These are phyloP conservation scores for Trichoderma atrobrunneum DNA, from an alignment of 2,329 filamentous ascomycete genomes.

Conservation along the genomic window DNA sequence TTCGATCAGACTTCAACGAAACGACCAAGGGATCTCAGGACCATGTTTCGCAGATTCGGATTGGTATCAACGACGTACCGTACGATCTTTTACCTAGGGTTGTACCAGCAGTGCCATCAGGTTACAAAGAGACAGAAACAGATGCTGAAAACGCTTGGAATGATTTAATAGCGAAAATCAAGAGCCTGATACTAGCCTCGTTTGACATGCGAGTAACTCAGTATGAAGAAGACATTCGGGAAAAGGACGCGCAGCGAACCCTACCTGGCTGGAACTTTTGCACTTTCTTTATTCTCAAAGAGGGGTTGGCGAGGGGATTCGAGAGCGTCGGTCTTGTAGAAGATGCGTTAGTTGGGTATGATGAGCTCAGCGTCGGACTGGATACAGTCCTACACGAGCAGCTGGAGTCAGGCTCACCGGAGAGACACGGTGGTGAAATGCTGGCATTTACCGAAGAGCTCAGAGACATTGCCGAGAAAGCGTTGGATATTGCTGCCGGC, in stretches of 20 bases:
- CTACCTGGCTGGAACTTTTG: conserved; percentile 99
- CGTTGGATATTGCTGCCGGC: conserved; percentile 40
- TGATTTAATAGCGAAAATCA: conserved; percentile 82
- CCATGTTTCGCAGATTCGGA: conserved; percentile 79
- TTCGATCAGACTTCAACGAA: conserved; percentile 86
- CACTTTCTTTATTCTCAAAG: conserved; percentile 97
- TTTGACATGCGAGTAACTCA: conserved; percentile 89
- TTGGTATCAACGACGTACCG: conserved; percentile 67
- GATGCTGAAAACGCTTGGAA: conserved; percentile 81
- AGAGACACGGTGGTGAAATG: conserved; percentile 70
- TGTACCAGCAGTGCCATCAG: conserved; percentile 60
- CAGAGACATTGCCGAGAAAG: conserved; percentile 55
- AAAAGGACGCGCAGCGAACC: conserved; percentile 82
- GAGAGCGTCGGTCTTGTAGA: conserved; percentile 95
- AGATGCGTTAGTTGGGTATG: conserved; percentile 90
- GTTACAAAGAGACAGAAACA: conserved; percentile 67
- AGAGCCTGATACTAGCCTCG: conserved; percentile 78
- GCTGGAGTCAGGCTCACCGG: conserved; percentile 53
- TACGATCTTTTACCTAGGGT: conserved; percentile 63
- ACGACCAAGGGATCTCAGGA: conserved; percentile 67
- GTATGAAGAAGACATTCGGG: conserved; percentile 95
- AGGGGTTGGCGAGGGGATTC: conserved; percentile 88
- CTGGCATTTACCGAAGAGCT: conserved; percentile 72
- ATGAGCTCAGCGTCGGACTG: conserved; percentile 85
- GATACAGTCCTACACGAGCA: conserved; percentile 80